Conservation (phyloP, 75 land plant species). For the Picea sitchensis region DNA sequence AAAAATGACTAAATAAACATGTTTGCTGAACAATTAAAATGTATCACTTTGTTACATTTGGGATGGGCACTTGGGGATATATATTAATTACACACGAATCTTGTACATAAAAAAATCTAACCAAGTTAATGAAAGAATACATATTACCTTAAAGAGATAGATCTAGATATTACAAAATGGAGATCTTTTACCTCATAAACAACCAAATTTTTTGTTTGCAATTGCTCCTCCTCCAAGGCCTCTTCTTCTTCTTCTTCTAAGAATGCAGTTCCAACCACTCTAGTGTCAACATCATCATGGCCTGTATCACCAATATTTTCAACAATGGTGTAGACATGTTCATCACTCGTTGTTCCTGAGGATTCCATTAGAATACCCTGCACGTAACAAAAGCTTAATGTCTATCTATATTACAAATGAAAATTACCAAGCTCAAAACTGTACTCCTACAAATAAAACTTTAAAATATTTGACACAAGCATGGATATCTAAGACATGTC, state of each 20-base stretch:
- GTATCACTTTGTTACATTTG: too few species aligned
- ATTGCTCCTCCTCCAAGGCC: not conserved
- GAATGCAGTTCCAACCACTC: conserved; percentile 5
- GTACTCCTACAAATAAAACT: not conserved
- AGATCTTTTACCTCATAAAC: conserved; percentile 4
- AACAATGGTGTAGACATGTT: conserved; percentile 4
- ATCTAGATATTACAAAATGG: not conserved
- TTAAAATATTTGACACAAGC: not conserved
- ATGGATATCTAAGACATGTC: not conserved
- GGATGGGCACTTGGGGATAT: too few species aligned
- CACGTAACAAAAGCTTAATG: not conserved
- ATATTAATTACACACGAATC: too few species aligned
- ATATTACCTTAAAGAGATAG: too few species aligned
- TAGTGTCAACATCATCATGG: not conserved
- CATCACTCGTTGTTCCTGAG: conserved; percentile 2
- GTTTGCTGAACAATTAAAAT: too few species aligned
- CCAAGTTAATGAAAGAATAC: too few species aligned
- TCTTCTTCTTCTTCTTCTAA: conserved; percentile 4
- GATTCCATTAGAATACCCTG: not conserved
- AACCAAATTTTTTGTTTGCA: conserved; percentile 10
- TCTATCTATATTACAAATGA: not conserved
- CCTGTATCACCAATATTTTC: conserved; percentile 1
- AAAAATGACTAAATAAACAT: too few species aligned
- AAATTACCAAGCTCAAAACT: not conserved
- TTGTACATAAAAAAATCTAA: too few species aligned